A percentile compares a stretch with the other conserved stretches of the same genome.
Evolutionary conservation across 176 grass and related monocot genomes (phyloP).

Genomic region (Tillandsia fasciculata): DNA sequence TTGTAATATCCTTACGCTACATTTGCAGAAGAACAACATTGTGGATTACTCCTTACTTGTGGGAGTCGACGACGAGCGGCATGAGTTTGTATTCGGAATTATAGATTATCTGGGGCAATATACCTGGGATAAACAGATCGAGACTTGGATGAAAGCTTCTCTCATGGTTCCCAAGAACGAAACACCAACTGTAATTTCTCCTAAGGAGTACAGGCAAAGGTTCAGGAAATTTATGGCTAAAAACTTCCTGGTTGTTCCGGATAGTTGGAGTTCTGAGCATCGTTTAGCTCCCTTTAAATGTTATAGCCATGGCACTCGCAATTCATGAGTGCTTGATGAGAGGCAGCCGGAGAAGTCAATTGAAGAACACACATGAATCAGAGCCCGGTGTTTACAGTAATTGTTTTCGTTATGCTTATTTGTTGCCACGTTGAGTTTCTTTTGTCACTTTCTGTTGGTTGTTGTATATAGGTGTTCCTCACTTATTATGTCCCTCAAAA

Average conservation of each 20-base stretch:
- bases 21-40: conserved; percentile 63
- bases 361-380: conserved; percentile 4
- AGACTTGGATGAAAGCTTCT: conserved; percentile 82
- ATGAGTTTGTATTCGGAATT: conserved; percentile 87
- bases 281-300: no score
- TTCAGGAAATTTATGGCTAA: conserved; percentile 82
- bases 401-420: no score
- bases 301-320: neutral
- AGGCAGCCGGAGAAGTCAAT: conserved; percentile 25
- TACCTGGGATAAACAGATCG: conserved; percentile 95
- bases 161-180: conserved; percentile 69
- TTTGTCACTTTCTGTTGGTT: neutral
- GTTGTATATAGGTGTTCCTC: conserved; percentile 30
- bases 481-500: neutral
- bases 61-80: conserved; percentile 62
- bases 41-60: conserved; percentile 96
- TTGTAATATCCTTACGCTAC: conserved; percentile 1
- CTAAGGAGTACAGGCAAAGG: conserved; percentile 79
- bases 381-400: no score
- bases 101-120: conserved; percentile 91
- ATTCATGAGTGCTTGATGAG: conserved; percentile 38
- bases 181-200: conserved; percentile 67
- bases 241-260: conserved; percentile 72
- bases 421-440: no score
- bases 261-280: conserved; percentile 1